phyloP scores from a whole-genome alignment of 1,284 basidiomycete species.

The Trichosporon asahii region DNA sequence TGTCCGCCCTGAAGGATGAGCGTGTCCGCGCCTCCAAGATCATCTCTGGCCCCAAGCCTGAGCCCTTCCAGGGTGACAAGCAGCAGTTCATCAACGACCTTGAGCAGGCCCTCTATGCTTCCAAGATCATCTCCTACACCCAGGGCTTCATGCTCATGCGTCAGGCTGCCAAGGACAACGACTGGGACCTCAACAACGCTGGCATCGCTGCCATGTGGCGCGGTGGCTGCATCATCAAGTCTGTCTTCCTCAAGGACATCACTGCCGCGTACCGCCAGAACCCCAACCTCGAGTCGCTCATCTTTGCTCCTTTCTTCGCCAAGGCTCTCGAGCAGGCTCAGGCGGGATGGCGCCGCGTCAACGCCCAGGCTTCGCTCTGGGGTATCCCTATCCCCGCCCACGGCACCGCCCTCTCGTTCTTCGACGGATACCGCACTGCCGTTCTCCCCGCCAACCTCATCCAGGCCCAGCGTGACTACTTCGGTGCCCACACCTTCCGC shows the following conservation, averaged over 20 bases:
- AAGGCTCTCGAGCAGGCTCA: constrained; percentile 92
- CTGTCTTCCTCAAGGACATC: constrained; percentile 92
- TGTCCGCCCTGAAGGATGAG: constrained; percentile 97
- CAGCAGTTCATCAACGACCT: constrained; percentile 94
- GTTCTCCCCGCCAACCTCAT: constrained; percentile 89
- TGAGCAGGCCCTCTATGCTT: constrained; percentile 98
- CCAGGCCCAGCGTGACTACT: constrained; percentile 74
- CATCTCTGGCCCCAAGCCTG: constrained; percentile 83
- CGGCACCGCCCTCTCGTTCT: constrained; percentile 97
- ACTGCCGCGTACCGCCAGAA: constrained; percentile 89
- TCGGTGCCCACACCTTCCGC: constrained; percentile 80
- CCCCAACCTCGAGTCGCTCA: constrained; percentile 79
- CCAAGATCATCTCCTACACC: constrained; percentile 98
- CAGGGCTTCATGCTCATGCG: constrained; percentile 99
- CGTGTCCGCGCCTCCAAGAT: constrained; percentile 88
- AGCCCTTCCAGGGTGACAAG: constrained; percentile 96
- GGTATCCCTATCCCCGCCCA: constrained; percentile 95
- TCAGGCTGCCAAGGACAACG: constrained; percentile 92
- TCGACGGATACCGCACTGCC: constrained; percentile 89
- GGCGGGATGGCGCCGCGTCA: constrained; percentile 95
- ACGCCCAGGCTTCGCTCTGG: constrained; percentile 95
- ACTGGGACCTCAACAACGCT: constrained; percentile 65
- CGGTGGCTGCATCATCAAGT: constrained; percentile 97
- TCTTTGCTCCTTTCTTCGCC: constrained; percentile 98
- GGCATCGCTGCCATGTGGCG: constrained; percentile 99